Base-by-base conservation (phyloP, 2,329 filamentous ascomycete species). In the Colletotrichum incanum region DNA sequence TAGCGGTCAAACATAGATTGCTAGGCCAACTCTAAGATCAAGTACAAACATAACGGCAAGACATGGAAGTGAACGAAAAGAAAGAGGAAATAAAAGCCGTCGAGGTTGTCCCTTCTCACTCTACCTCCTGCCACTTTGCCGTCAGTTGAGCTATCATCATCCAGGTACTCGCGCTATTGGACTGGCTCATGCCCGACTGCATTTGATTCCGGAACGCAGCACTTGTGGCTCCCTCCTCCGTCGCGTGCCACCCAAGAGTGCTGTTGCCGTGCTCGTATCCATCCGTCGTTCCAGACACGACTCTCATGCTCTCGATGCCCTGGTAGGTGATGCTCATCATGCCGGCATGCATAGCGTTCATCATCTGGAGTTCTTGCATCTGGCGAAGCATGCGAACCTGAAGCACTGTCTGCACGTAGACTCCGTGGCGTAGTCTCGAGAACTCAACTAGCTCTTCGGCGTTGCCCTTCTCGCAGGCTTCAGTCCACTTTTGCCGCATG, bases 191-290 rank as follows among this genome's bases (percentile, higher is more conserved):
- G 5, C 65, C 65, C 23, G 41, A 18, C n/a, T 49, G 54, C 65
- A 68, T 68, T 58, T 68, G 28, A 31, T 68, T 34, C 26, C 28
- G 39, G 49, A 55, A 68, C 28, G 47, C 65, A 8, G 71, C 71
- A 20, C 63, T 63, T n/a, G 77, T 80, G 0, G 76, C 82, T 0
- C 82, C 81, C 26, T 80, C 58, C 34, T 79, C 74, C 23, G 81
- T 82, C 45, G 79, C 80, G 50, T 83, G 77, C 74, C 80, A 84
- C 0, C 82, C 82, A 1, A 82, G 37, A 0, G 74, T 73, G 58
- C 76, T 81, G 55, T 78, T 83, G 0, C 82, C 82, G 59, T 84
- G 79, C 62, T 74, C 52, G 26, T 82, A 65, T 0, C 79, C 79
- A 23, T 82, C 79, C 16, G 75, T 78, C 0, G 74, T 76, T 3